Evolutionary conservation across 208 protist species (phyloP).

Genomic region (Acanthamoeba castellanii): DNA sequence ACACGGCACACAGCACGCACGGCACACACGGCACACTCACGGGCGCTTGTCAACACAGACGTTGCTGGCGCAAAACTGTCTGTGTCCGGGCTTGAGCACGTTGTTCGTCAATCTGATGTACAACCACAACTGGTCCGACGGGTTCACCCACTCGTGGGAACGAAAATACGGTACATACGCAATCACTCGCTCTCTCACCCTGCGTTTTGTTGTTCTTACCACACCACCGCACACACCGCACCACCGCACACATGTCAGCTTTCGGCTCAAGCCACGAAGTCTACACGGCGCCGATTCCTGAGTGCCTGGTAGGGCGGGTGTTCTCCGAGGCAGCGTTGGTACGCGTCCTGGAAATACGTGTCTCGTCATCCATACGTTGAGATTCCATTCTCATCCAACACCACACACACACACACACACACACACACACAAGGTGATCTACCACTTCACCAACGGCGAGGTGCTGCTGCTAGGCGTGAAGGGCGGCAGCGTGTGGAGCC

Average conservation of each 20-base stretch:
- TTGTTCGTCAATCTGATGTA: neutral
- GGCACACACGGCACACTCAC: no score
- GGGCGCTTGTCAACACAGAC: neutral
- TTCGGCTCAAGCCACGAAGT: neutral
- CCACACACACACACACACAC: no score
- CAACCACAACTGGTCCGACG: neutral
- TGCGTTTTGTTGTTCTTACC: no score
- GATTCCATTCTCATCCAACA: no score
- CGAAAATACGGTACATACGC: slow-evolving; percentile 31
- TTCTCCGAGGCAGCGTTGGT: slow-evolving; percentile 23
- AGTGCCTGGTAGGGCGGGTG: neutral
- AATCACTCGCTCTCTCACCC: no score
- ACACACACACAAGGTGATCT: no score
- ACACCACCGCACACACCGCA: no score
- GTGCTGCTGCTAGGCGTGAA: neutral
- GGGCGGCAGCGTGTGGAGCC: slow-evolving; percentile 52
- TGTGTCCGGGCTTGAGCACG: slow-evolving; percentile 48
- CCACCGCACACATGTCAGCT: neutral
- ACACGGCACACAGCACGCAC: no score
- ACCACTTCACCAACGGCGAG: slow-evolving; percentile 25
- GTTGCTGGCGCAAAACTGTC: slow-evolving; percentile 30
- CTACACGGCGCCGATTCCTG: neutral
- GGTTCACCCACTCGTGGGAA: neutral
- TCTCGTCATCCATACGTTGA: neutral
- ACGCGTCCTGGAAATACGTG: neutral